A percentile compares a stretch with the other conserved stretches of the same genome.
Evolutionary conservation across 495 filamentous ascomycete species (phyloP).

Genomic region (Trichoderma reesei): DNA sequence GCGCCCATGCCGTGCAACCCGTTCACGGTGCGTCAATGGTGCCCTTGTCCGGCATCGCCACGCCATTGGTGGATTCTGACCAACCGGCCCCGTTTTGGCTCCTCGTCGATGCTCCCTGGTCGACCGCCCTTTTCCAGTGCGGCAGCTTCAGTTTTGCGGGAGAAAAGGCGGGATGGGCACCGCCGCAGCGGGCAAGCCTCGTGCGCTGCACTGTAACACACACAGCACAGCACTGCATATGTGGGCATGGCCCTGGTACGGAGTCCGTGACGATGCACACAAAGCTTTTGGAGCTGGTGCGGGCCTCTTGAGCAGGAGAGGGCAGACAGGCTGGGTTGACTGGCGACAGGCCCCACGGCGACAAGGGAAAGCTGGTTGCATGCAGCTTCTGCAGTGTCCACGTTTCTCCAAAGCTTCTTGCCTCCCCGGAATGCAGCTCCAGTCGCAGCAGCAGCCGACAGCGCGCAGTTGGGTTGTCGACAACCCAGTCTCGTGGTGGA

Average conservation of each 20-base stretch:
- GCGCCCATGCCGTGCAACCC: constrained; percentile 1
- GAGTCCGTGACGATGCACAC: neutral
- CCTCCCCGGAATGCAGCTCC: constrained; percentile 5
- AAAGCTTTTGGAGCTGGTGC: neutral
- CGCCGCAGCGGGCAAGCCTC: constrained; percentile 1
- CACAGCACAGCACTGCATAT: constrained; percentile 5
- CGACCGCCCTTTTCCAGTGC: constrained; percentile 7
- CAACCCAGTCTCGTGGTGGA: neutral
- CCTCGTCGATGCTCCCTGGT: constrained; percentile 1
- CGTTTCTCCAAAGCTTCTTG: constrained; percentile 6
- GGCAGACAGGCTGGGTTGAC: neutral
- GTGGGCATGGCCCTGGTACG: neutral
- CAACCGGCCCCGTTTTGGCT: neutral
- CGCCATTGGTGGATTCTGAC: neutral
- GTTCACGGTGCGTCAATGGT: constrained; percentile 7
- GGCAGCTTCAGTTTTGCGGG: constrained; percentile 7
- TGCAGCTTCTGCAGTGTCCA: constrained; percentile 1
- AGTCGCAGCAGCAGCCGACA: constrained; percentile 4
- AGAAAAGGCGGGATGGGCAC: constrained; percentile 9
- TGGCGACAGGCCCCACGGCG: neutral
- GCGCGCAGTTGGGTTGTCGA: neutral
- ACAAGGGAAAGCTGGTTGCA: constrained; percentile 5
- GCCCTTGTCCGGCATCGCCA: neutral
- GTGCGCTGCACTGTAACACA: constrained; percentile 6
- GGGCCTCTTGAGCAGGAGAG: neutral